These are phyloP conservation scores for Phoma sp. DNA, from an alignment of 2,329 filamentous ascomycete species.

Conservation along the genomic window DNA sequence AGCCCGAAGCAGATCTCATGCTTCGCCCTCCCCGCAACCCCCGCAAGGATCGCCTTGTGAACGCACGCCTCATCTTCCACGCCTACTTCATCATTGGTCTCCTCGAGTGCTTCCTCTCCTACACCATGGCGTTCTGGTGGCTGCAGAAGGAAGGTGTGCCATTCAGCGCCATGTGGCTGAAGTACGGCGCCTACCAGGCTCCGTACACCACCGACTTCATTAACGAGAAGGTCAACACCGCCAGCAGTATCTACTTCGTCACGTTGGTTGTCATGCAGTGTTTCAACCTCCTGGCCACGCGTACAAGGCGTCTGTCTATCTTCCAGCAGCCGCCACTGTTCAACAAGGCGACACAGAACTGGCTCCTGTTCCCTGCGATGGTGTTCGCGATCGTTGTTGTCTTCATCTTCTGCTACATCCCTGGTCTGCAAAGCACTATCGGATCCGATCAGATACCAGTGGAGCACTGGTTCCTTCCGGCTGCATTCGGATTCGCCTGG, in stretches of 20 bases:
- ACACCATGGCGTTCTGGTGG: constrained; percentile 56
- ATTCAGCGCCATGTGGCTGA: constrained; percentile 72
- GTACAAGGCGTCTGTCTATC: constrained; percentile 65
- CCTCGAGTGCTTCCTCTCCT: constrained; percentile 49
- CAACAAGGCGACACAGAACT: constrained; percentile 70
- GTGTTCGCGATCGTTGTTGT: constrained; percentile 71
- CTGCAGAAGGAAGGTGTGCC: constrained; percentile 59
- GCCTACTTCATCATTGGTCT: constrained; percentile 75
- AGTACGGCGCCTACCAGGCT: constrained; percentile 36
- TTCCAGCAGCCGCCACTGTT: constrained; percentile 74
- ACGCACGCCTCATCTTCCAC: constrained; percentile 74
- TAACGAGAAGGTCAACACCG: constrained; percentile 63
- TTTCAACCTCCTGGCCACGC: constrained; percentile 74
- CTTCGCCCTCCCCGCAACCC: constrained; percentile 70
- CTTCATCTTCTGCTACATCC: constrained; percentile 70
- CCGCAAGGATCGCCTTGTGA: constrained; percentile 73
- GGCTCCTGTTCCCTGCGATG: constrained; percentile 73
- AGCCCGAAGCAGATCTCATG: constrained; percentile 77
- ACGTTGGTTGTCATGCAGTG: constrained; percentile 83
- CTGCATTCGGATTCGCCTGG: constrained; percentile 71
- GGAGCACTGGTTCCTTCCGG: constrained; percentile 78
- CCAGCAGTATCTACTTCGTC: constrained; percentile 78
- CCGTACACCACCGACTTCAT: constrained; percentile 35
- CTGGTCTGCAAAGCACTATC: constrained; percentile 65
- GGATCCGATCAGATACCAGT: constrained; percentile 68